Conservation (phyloP, 352 stramenopile species). For the Pythium dissimile region DNA sequence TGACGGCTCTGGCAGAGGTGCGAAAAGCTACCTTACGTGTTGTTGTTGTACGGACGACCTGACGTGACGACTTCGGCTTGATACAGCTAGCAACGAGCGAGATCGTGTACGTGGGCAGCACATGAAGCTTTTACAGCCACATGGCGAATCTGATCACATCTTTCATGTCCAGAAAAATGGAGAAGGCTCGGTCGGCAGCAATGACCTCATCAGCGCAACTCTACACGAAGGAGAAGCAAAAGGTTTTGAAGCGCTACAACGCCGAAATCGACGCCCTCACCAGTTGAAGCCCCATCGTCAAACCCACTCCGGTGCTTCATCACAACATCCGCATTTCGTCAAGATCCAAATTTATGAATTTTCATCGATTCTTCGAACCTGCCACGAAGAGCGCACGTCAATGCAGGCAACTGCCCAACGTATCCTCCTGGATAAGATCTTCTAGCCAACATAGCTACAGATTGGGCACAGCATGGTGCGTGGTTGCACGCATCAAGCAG, state of each 20-base stretch:
- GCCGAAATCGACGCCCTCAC: constrained; percentile 18
- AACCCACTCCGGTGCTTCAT: neutral
- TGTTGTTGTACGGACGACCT: no score
- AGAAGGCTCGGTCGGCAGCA: constrained; percentile 15
- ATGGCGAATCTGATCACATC: constrained; percentile 6
- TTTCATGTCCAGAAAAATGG: constrained; percentile 14
- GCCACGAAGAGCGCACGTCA: no score
- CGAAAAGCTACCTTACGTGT: neutral
- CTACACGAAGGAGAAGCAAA: constrained; percentile 29
- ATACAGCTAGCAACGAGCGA: constrained; percentile 25
- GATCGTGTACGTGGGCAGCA: constrained; percentile 15
- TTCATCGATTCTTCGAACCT: neutral
- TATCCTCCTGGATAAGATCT: no score
- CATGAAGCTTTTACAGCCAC: neutral
- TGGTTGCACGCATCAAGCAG: no score
- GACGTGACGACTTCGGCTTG: neutral
- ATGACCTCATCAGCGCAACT: constrained; percentile 22
- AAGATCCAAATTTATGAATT: neutral
- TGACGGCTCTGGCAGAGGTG: constrained; percentile 23
- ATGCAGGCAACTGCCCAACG: no score
- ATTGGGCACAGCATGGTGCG: neutral
- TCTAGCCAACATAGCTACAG: no score
- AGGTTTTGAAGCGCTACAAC: constrained; percentile 21
- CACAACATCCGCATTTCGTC: neutral
- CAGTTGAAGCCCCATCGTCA: neutral